These are phyloP conservation scores for Candida tibetensis DNA, from an alignment of 805 yeast genomes.

Conservation along the genomic window DNA sequence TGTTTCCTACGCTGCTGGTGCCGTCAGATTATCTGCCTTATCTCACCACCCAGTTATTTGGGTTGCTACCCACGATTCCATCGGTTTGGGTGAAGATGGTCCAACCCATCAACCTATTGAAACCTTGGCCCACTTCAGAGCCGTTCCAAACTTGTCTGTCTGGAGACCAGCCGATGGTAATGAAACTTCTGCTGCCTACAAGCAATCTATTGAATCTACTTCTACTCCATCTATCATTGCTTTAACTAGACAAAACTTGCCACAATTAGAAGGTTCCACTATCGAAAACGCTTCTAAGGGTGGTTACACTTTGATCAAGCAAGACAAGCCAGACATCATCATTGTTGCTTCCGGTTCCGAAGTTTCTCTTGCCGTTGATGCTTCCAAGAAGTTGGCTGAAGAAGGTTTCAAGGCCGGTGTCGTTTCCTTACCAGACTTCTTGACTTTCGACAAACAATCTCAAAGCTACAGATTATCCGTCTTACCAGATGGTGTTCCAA, in stretches of 20 bases:
- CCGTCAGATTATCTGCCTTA: constrained; percentile 79
- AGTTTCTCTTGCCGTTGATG: constrained; percentile 77
- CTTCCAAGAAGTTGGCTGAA: constrained; percentile 67
- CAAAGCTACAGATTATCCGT: constrained; percentile 78
- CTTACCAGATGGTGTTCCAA: constrained; percentile 93
- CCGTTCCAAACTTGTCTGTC: constrained; percentile 75
- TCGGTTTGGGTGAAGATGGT: constrained; percentile 91
- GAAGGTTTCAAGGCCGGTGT: constrained; percentile 73
- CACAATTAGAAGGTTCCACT: constrained; percentile 90
- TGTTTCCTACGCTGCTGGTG: constrained; percentile 79
- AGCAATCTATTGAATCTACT: constrained; percentile 56
- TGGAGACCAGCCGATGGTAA: constrained; percentile 96
- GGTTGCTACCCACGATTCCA: constrained; percentile 89
- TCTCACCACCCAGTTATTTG: constrained; percentile 81
- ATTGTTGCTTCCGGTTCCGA: constrained; percentile 94
- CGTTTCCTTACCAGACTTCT: constrained; percentile 92
- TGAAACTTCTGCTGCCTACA: constrained; percentile 82
- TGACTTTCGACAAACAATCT: constrained; percentile 82
- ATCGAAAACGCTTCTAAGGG: constrained; percentile 92
- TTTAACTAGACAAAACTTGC: constrained; percentile 80
- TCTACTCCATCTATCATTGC: constrained; percentile 74
- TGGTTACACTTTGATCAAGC: constrained; percentile 73
- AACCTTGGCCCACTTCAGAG: constrained; percentile 83
- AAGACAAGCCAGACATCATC: constrained; percentile 64
- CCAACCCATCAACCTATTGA: constrained; percentile 94